These are phyloP conservation scores for Trichoderma brevicompactum DNA, from an alignment of 2,329 filamentous ascomycete genomes.

Conservation along the genomic window DNA sequence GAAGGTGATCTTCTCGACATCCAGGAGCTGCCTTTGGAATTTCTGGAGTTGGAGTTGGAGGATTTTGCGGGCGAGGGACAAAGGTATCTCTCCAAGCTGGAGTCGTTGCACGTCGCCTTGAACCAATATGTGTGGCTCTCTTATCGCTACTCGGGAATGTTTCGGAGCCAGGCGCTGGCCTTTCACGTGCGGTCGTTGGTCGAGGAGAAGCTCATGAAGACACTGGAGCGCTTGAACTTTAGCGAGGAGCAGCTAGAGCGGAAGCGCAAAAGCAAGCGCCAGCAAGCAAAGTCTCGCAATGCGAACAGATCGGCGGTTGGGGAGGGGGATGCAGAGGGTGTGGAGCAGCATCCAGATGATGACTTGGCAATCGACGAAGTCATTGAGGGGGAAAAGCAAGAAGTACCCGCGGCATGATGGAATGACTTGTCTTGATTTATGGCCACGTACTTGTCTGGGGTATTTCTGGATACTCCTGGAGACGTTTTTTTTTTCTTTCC, in stretches of 20 bases:
- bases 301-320: conserved; percentile 29
- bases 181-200: conserved; percentile 78
- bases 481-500: neutral
- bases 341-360: conserved; percentile 33
- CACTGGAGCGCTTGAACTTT: conserved; percentile 56
- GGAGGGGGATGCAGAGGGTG: conserved; percentile 29
- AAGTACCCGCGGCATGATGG: neutral
- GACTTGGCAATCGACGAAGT: conserved; percentile 29
- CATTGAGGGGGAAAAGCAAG: neutral
- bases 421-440: neutral
- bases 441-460: neutral
- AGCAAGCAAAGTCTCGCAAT: conserved; percentile 31
- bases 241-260: conserved; percentile 43
- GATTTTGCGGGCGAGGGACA: conserved; percentile 45
- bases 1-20: conserved; percentile 74
- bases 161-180: conserved; percentile 74
- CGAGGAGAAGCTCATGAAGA: conserved; percentile 69
- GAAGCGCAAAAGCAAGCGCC: conserved; percentile 35
- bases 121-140: conserved; percentile 92
- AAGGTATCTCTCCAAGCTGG: conserved; percentile 69
- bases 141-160: conserved; percentile 83
- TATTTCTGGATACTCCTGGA: neutral
- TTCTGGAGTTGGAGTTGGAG: conserved; percentile 67
- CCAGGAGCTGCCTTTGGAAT: conserved; percentile 69
- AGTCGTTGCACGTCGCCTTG: conserved; percentile 78